Conservation (phyloP, 352 stramenopile genomes). For the Ochromonadaceae sp. region DNA sequence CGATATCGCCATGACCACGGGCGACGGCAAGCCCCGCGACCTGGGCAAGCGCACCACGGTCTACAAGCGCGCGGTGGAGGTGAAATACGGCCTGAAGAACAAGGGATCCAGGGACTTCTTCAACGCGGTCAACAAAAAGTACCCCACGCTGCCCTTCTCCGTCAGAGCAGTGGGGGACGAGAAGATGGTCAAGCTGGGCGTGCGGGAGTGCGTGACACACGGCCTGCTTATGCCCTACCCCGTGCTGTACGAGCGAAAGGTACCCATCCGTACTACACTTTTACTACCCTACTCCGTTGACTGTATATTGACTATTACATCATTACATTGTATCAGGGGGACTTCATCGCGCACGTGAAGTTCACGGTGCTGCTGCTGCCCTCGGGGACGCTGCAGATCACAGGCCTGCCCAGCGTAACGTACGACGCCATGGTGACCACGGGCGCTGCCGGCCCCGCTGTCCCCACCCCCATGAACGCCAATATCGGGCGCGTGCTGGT, state of each 20-base stretch:
- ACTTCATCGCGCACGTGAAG: slow-evolving; percentile 97
- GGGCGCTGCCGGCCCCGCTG: no score
- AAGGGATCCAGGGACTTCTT: slow-evolving; percentile 66
- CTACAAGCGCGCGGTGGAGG: slow-evolving; percentile 97
- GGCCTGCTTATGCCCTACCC: slow-evolving; percentile 92
- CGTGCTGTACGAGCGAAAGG: slow-evolving; percentile 77
- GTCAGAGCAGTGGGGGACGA: slow-evolving; percentile 52
- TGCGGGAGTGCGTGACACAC: slow-evolving; percentile 94
- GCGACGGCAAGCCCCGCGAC: slow-evolving; percentile 79
- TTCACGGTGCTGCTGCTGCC: slow-evolving; percentile 91
- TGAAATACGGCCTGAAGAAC: slow-evolving; percentile 88
- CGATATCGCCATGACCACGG: slow-evolving; percentile 95
- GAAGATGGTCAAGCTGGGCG: slow-evolving; percentile 52
- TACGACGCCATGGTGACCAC: no score
- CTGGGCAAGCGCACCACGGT: slow-evolving; percentile 83
- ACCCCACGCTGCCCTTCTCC: slow-evolving; percentile 94
- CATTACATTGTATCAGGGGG: slow-evolving; percentile 45
- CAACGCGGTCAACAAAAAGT: slow-evolving; percentile 94
- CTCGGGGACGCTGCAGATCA: slow-evolving; percentile 85
- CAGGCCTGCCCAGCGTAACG: slow-evolving; percentile 68
- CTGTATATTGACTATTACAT: no score
- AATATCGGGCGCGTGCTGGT: no score
- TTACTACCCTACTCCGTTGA: no score
- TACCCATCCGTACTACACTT: not conserved
- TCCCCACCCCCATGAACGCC: no score